A percentile compares a stretch with the other conserved stretches of the same genome.
Evolutionary conservation across 352 stramenopile species (phyloP).

Genomic region (Thalassiosira livingstoniorum): DNA sequence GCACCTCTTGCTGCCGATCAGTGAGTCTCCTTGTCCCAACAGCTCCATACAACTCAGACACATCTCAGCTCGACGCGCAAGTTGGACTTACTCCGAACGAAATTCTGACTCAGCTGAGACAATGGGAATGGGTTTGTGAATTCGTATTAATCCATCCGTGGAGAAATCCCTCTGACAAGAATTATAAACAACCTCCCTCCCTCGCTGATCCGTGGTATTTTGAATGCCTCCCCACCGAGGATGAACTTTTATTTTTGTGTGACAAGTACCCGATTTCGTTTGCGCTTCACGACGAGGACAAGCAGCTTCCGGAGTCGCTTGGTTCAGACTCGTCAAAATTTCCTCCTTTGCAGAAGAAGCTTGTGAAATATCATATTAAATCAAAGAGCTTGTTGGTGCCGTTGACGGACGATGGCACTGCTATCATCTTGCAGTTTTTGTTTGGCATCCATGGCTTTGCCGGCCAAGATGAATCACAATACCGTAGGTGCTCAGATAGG

Average conservation of each 20-base stretch:
- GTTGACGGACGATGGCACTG: slow-evolving; percentile 45
- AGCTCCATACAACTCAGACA: not conserved
- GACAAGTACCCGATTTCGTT: slow-evolving; percentile 31
- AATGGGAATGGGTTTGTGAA: slow-evolving; percentile 47
- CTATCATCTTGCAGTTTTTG: slow-evolving; percentile 28
- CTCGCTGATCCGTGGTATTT: slow-evolving; percentile 19
- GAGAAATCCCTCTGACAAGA: not conserved
- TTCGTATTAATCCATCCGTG: slow-evolving; percentile 40
- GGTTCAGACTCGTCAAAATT: slow-evolving; percentile 6
- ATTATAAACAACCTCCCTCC: not conserved
- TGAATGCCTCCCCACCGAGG: slow-evolving; percentile 40
- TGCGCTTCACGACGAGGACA: no score
- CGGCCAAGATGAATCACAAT: not conserved
- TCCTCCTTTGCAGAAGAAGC: slow-evolving; percentile 4
- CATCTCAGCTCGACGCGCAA: not conserved
- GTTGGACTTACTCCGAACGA: no score
- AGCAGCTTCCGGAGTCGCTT: not conserved
- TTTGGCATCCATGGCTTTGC: slow-evolving; percentile 18
- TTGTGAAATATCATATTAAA: slow-evolving; percentile 24
- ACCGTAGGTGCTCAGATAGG: no score
- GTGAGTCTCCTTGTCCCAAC: slow-evolving; percentile 45
- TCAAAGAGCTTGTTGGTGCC: slow-evolving; percentile 47
- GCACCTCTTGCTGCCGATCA: slow-evolving; percentile 36
- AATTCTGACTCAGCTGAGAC: slow-evolving; percentile 26
- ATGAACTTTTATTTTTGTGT: slow-evolving; percentile 39